Conservation (phyloP, 192 early-diverging fungal species). For the Coemansia umbellata region DNA sequence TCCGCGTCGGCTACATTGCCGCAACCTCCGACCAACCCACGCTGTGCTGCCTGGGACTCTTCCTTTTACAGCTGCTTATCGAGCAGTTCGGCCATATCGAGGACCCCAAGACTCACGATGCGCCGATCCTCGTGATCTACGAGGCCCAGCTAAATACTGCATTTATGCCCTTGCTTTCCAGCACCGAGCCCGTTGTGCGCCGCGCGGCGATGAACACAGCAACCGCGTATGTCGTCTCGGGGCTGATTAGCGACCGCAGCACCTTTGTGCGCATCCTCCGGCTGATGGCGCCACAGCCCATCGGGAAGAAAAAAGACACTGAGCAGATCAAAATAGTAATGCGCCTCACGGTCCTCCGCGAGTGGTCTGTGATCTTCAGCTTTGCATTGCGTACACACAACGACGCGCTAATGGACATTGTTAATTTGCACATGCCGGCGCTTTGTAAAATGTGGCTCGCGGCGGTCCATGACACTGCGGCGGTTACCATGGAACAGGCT, state of each 20-base stretch:
- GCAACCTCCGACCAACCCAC: constrained; percentile 60
- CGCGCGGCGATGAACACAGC: constrained; percentile 25
- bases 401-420: constrained; percentile 4
- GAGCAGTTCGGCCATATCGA: constrained; percentile 65
- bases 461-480: constrained; percentile 32
- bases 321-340: constrained; percentile 20
- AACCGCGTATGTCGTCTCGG: constrained; percentile 25
- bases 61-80: constrained; percentile 73
- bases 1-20: constrained; percentile 87
- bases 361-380: constrained; percentile 18
- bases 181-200: neutral
- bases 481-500: constrained; percentile 1
- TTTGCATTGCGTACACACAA: neutral
- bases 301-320: neutral
- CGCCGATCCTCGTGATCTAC: constrained; percentile 83
- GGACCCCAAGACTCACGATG: constrained; percentile 89
- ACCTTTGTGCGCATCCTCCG: constrained; percentile 26
- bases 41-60: constrained; percentile 75
- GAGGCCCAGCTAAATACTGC: constrained; percentile 92
- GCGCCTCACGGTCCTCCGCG: constrained; percentile 15
- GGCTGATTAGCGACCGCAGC: constrained; percentile 18
- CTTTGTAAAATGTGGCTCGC: constrained; percentile 29
- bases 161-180: constrained; percentile 66
- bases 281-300: constrained; percentile 30
- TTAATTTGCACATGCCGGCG: constrained; percentile 20